Evolutionary conservation across 805 yeast genomes (phyloP).

Genomic region (Lachancea waltii): DNA sequence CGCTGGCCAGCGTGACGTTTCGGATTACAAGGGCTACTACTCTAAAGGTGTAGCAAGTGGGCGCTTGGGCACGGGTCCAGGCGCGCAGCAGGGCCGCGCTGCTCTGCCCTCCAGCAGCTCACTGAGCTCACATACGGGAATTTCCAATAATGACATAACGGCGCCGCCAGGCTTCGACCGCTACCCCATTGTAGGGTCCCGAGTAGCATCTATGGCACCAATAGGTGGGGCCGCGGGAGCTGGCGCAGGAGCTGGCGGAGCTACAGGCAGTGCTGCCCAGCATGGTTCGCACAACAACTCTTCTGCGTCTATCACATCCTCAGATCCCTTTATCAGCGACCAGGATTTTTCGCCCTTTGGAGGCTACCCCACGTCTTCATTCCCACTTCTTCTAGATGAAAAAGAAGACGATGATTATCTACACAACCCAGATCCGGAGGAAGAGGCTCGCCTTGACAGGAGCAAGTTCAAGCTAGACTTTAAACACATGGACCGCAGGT

Average conservation of each 20-base stretch:
- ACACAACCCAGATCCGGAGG: constrained; percentile 94
- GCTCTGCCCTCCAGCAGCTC: constrained; percentile 13
- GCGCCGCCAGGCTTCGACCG: constrained; percentile 58
- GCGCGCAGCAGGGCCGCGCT: constrained; percentile 2
- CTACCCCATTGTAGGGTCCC: constrained; percentile 55
- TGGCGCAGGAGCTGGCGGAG: constrained; percentile 8
- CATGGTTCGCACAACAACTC: constrained; percentile 21
- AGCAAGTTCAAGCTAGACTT: constrained; percentile 59
- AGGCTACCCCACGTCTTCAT: constrained; percentile 89
- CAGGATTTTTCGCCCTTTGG: constrained; percentile 88
- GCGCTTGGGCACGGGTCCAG: background rate
- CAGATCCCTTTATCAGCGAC: constrained; percentile 42
- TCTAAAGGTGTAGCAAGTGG: constrained; percentile 18
- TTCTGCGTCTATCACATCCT: constrained; percentile 23
- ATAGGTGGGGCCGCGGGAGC: constrained; percentile 10
- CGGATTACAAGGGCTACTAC: constrained; percentile 31
- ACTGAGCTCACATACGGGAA: constrained; percentile 10
- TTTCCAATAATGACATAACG: constrained; percentile 19
- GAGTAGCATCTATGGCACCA: constrained; percentile 49
- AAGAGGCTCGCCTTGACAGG: constrained; percentile 79
- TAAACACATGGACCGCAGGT: constrained; percentile 57
- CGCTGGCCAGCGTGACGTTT: constrained; percentile 9
- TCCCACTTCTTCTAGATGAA: constrained; percentile 87
- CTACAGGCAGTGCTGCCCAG: constrained; percentile 8
- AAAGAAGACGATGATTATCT: constrained; percentile 92